Evolutionary conservation across 768 basidiomycete species (phyloP).

Genomic region (Paxillus rubicundulus): DNA sequence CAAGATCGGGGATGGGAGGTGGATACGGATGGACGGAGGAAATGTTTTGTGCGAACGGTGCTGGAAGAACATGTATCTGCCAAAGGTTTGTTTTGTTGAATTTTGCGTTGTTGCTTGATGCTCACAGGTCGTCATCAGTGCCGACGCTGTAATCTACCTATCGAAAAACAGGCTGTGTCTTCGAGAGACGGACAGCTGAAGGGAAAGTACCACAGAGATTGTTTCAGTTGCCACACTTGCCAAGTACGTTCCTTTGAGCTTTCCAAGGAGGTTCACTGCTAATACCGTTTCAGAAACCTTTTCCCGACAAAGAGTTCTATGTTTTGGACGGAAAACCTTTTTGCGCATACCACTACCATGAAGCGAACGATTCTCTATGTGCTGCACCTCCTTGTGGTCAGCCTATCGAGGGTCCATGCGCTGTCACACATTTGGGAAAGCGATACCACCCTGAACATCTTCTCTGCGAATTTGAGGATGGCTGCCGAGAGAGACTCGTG

Average conservation of each 20-base stretch:
- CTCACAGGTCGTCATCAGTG: constrained; percentile 48
- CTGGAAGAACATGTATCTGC: constrained; percentile 96
- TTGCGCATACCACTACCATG: constrained; percentile 92
- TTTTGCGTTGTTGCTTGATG: not conserved
- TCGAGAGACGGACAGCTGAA: constrained; percentile 92
- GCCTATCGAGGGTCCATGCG: constrained; percentile 93
- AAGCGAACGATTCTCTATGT: constrained; percentile 87
- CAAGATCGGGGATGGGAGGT: constrained; percentile 74
- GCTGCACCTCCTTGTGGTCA: constrained; percentile 73
- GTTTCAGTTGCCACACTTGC: constrained; percentile 86
- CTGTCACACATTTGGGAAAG: constrained; percentile 76
- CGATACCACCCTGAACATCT: constrained; percentile 90
- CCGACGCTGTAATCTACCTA: constrained; percentile 80
- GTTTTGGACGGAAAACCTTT: constrained; percentile 87
- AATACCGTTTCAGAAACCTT: constrained; percentile 61
- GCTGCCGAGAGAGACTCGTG: constrained; percentile 55
- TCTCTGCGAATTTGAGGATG: constrained; percentile 66
- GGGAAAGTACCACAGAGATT: constrained; percentile 90
- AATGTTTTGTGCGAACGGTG: constrained; percentile 82
- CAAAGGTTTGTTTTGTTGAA: constrained; percentile 58
- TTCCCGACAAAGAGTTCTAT: constrained; percentile 90
- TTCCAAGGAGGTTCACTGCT: constrained; percentile 1
- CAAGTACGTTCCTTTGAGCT: constrained; percentile 46
- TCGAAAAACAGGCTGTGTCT: constrained; percentile 89
- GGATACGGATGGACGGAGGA: constrained; percentile 76